Evolutionary conservation across 2,329 filamentous ascomycete genomes (phyloP).

Genomic region (Aspergillus transmontanensis): DNA sequence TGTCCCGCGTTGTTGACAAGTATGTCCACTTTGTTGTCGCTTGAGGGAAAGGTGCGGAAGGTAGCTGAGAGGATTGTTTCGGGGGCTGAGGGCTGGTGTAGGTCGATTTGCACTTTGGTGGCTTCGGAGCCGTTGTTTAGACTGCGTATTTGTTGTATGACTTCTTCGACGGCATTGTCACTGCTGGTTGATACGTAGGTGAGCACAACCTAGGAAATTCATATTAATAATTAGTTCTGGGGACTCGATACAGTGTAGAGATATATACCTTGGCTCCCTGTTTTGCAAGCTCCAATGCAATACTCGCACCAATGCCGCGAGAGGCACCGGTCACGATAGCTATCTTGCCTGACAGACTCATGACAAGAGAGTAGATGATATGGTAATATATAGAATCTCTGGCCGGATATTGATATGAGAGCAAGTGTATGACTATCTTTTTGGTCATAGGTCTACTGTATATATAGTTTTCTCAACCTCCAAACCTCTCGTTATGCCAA

Average conservation of each 20-base stretch:
- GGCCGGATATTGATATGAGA: background rate
- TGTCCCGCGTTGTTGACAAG: conserved; percentile 13
- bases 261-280: conserved; percentile 1
- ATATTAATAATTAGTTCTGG: background rate
- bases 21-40: conserved; percentile 5
- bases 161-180: background rate
- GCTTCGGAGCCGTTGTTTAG: background rate
- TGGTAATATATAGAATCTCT: background rate
- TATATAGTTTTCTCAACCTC: background rate
- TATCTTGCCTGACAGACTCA: conserved; percentile 1
- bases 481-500: background rate
- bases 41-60: background rate
- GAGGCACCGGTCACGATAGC: conserved; percentile 9
- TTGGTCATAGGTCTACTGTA: background rate
- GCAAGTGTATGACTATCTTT: background rate
- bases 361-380: background rate
- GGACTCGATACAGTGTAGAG: background rate
- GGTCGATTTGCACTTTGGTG: background rate
- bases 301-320: conserved; percentile 7
- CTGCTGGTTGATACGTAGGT: background rate
- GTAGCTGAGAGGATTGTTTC: background rate
- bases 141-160: background rate
- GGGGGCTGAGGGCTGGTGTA: background rate
- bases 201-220: background rate
- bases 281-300: conserved; percentile 5